These are phyloP conservation scores for Venturia aucupariae DNA, from an alignment of 2,329 filamentous ascomycete genomes.

Conservation along the genomic window DNA sequence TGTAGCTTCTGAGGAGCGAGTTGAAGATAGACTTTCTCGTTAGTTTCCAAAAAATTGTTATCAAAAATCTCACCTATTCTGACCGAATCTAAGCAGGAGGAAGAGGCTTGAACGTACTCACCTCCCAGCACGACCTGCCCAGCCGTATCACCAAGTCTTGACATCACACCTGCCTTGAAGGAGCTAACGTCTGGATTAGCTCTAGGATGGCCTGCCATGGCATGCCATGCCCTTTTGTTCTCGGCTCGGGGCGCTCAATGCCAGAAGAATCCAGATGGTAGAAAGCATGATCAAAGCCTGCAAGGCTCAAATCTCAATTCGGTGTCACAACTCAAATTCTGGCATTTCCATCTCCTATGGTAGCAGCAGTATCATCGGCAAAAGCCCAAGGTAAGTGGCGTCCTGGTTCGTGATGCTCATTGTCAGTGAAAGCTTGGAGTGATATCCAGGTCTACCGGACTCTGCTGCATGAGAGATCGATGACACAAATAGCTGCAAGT, in stretches of 20 bases:
- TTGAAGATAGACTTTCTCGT: neutral
- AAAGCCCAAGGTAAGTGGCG: neutral
- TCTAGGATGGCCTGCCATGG: no score
- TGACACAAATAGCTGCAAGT: neutral
- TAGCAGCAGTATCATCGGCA: no score
- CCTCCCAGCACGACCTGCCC: no score
- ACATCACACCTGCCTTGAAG: neutral
- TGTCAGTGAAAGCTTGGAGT: neutral
- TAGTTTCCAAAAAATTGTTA: neutral
- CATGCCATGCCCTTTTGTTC: no score
- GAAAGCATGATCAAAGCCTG: no score
- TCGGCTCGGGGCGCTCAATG: no score
- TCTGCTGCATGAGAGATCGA: neutral
- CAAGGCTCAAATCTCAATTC: no score
- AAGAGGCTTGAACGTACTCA: no score
- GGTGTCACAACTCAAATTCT: no score
- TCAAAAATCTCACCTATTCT: neutral
- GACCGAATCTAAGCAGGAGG: neutral
- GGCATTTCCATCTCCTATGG: no score
- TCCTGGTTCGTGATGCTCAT: neutral
- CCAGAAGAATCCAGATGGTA: no score
- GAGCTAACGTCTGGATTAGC: neutral
- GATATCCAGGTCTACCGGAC: neutral
- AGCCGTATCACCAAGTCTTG: neutral
- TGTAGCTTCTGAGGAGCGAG: no score